phyloP scores from a whole-genome alignment of 345 rosid species.

The Lepidium didymum region DNA sequence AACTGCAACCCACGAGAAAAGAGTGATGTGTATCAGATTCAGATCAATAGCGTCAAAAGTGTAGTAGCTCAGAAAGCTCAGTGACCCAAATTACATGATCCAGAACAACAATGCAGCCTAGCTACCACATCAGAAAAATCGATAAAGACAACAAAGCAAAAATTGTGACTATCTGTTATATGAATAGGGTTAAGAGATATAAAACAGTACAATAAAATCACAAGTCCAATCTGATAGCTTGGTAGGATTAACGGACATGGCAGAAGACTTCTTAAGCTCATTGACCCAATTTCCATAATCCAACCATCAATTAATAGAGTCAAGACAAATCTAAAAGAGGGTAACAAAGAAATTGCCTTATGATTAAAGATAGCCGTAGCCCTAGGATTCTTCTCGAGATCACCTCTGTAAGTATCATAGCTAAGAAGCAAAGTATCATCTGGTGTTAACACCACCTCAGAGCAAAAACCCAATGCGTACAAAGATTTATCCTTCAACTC shows the following conservation, averaged over 20 bases:
- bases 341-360: constrained; percentile 34
- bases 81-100: not conserved
- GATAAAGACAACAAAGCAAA: not conserved
- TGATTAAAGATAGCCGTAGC: constrained; percentile 67
- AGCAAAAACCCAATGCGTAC: constrained; percentile 64
- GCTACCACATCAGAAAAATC: not conserved
- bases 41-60: not conserved
- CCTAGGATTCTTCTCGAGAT: constrained; percentile 35
- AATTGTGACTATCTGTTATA: not conserved
- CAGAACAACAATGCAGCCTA: not conserved
- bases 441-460: constrained; percentile 59
- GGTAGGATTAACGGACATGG: not conserved
- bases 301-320: not conserved
- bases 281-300: not conserved
- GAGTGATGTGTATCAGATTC: not conserved
- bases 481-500: constrained; percentile 58
- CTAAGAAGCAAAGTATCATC: constrained; percentile 60
- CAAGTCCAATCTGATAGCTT: not conserved
- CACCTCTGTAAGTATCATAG: constrained; percentile 47
- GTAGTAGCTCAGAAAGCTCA: not conserved
- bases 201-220: not conserved
- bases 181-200: not conserved
- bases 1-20: constrained; percentile 38
- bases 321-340: not conserved
- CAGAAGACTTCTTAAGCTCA: not conserved